A percentile compares a stretch with the other conserved stretches of the same genome.
These are phyloP conservation scores for Pyricularia pennisetigena DNA, from an alignment of 2,329 filamentous ascomycete species.

Conservation along the genomic window DNA sequence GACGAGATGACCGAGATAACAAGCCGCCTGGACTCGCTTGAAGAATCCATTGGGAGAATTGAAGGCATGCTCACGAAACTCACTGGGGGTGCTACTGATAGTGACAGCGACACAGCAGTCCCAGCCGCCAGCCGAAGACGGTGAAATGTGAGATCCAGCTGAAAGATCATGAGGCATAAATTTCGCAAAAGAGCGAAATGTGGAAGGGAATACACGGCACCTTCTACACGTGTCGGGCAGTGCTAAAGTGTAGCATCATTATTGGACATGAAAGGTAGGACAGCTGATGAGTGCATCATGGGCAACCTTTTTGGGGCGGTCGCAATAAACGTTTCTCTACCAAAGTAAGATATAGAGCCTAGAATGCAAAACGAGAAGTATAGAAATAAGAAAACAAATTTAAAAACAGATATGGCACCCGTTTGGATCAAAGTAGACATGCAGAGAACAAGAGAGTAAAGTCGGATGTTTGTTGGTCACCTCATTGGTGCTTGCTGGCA, in stretches of 20 bases:
- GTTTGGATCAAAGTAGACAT: neutral
- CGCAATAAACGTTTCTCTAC: neutral
- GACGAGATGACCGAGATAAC: slow-evolving; percentile 34
- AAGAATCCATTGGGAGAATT: slow-evolving; percentile 32
- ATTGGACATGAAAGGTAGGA: neutral
- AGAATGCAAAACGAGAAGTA: neutral
- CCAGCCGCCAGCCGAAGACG: neutral
- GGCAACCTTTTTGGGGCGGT: neutral
- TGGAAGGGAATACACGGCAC: neutral
- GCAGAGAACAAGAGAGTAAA: neutral
- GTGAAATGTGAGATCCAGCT: neutral
- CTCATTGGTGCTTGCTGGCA: neutral
- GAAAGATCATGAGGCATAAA: neutral
- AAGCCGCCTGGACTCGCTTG: slow-evolving; percentile 36
- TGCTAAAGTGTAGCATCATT: neutral
- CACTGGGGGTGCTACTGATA: slow-evolving; percentile 6
- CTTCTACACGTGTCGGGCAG: neutral
- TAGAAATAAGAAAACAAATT: neutral
- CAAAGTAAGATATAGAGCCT: neutral
- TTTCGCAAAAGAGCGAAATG: neutral
- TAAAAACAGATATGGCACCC: neutral
- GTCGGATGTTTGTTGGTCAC: neutral
- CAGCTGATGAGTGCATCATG: neutral
- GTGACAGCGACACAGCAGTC: neutral
- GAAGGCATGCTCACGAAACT: slow-evolving; percentile 19